Conservation (phyloP, 2,329 filamentous ascomycete genomes). For the Fusarium sp. region DNA sequence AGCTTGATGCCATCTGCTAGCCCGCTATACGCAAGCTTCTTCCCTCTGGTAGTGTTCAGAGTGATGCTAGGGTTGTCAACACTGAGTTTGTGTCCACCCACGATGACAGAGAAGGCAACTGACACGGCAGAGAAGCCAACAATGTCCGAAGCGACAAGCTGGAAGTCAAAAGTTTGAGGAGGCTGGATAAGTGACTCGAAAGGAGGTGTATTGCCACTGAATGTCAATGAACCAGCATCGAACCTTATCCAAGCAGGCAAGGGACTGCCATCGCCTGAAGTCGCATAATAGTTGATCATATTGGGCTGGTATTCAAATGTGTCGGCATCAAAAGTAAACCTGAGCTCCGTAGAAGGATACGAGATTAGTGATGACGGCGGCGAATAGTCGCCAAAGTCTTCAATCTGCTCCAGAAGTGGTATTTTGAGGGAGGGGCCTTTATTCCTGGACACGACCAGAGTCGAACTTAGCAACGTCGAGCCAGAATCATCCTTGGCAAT, state of each 20-base stretch:
- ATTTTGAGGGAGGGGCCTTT: conserved; percentile 62
- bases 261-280: conserved; percentile 80
- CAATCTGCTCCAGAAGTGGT: conserved; percentile 67
- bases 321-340: conserved; percentile 61
- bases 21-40: conserved; percentile 60
- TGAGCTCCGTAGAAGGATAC: conserved; percentile 63
- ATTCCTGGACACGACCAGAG: conserved; percentile 73
- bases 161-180: conserved; percentile 76
- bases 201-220: conserved; percentile 76
- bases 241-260: conserved; percentile 88
- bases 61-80: conserved; percentile 66
- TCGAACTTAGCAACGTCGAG: conserved; percentile 70
- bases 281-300: conserved; percentile 77
- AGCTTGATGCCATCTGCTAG: conserved; percentile 64
- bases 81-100: conserved; percentile 75
- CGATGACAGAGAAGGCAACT: conserved; percentile 74
- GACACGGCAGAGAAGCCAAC: conserved; percentile 77
- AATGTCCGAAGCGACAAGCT: conserved; percentile 81
- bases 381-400: conserved; percentile 66
- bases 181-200: conserved; percentile 70
- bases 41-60: conserved; percentile 65
- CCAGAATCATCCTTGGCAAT: conserved; percentile 74
- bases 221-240: conserved; percentile 68
- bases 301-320: conserved; percentile 70
- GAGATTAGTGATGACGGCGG: conserved; percentile 67